Base-by-base conservation (phyloP, 1,284 basidiomycete genomes). In the Trametes hirsuta region DNA sequence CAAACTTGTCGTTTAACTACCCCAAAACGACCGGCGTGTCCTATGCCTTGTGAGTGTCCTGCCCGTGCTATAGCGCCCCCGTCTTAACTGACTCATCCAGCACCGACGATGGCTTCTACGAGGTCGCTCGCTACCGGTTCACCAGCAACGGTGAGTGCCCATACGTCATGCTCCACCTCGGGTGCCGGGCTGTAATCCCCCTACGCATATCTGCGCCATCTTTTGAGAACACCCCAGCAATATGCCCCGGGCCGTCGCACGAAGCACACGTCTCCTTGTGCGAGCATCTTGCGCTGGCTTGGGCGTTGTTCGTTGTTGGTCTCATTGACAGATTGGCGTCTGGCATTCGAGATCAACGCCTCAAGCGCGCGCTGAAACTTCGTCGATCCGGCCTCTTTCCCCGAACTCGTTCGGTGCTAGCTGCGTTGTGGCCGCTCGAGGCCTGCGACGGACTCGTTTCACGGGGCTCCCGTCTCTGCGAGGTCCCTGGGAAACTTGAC, bases 101-200 rank as follows among this genome's bases (percentile, higher is more conserved):
- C 75, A 79, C 87, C 40, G 68, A 78, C 52, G 86, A 90, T 64
- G 89, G 90, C 6, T 92, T 77, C 78, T 97, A 91, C 67, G 95
- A 98, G 75, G 83, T 93, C 72, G 85, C 94, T 21, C 88, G 92
- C 68, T 98, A 95, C 75, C 85, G 93, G 51, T 95, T 95, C 79
- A 82, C 79, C 41, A 78, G 86, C 58, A 97, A 97, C 75, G 94
- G 90, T 91, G 56, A 56, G 74, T 65, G 46, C 47, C 59, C 35
- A 35, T 55, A 12, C 39, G 24, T 42, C 53, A 53, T 37, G 18
- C 14, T 11, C 37, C 30, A 6, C 25, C 40, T 30, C 21, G 8
- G 36, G 3, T 14, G 15, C 24, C 22, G 9, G 21, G 21, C 36
- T 50, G 36, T n/a, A 39, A 3, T 24, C 8, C 15, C 25, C 22